These are phyloP conservation scores for Stagonosporopsis cucurbitacearum DNA, from an alignment of 2,329 filamentous ascomycete species.

Conservation along the genomic window DNA sequence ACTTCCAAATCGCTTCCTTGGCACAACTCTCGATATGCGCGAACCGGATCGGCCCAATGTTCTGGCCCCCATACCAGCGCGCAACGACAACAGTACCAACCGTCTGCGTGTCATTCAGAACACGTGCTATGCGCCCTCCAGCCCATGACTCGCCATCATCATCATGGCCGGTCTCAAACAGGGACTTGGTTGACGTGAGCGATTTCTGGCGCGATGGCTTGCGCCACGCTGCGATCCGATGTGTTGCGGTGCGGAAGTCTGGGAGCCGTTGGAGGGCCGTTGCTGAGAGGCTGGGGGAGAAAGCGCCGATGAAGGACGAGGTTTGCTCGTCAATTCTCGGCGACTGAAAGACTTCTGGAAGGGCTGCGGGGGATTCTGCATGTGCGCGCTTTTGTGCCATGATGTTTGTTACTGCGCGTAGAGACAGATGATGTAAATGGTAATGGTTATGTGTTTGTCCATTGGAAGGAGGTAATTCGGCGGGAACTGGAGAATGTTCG, in stretches of 20 bases:
- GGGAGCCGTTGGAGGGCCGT: constrained; percentile 52
- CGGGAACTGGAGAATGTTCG: constrained; percentile 20
- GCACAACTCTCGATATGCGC: constrained; percentile 60
- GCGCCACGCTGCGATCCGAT: constrained; percentile 61
- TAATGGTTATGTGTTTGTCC: constrained; percentile 7
- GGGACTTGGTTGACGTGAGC: constrained; percentile 46
- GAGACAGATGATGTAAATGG: not conserved
- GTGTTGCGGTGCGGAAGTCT: constrained; percentile 55
- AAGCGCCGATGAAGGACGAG: constrained; percentile 60
- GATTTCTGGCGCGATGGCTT: constrained; percentile 56
- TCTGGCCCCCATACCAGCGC: constrained; percentile 61
- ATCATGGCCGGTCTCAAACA: constrained; percentile 56
- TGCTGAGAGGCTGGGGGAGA: constrained; percentile 53
- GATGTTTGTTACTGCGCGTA: not conserved
- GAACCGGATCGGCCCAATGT: constrained; percentile 61
- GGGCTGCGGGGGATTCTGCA: constrained; percentile 21
- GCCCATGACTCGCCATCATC: constrained; percentile 63
- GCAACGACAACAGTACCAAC: constrained; percentile 59
- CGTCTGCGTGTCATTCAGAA: constrained; percentile 54
- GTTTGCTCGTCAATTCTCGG: constrained; percentile 56
- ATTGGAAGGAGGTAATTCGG: constrained; percentile 21
- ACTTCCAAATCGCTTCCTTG: constrained; percentile 55
- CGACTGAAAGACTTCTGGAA: constrained; percentile 53
- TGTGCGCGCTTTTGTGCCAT: constrained; percentile 45
- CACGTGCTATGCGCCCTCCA: constrained; percentile 55